Conservation (phyloP, 352 stramenopile genomes). For the Poterioochromonas sp. region DNA sequence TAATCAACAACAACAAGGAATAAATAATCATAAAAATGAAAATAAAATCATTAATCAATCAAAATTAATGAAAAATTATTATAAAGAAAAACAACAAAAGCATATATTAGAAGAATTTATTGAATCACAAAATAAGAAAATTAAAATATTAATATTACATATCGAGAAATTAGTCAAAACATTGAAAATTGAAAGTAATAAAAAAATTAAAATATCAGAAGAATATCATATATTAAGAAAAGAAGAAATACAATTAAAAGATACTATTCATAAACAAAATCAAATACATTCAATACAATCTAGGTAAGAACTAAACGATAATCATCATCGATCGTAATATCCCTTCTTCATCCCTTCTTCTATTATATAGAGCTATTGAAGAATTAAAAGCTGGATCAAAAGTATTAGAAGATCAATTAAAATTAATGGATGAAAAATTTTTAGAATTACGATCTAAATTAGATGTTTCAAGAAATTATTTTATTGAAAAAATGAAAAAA, state of each 20-base stretch:
- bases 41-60: too few relatives aligned
- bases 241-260: too few relatives aligned
- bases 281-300: too few relatives aligned
- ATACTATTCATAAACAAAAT: too few relatives aligned
- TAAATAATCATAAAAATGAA: too few relatives aligned
- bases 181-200: conserved; percentile 82
- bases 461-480: conserved; percentile 77
- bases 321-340: too few relatives aligned
- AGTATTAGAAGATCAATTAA: conserved; percentile 86
- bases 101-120: background rate
- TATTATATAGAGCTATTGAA: conserved; percentile 60
- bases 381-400: conserved; percentile 81
- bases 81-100: conserved; percentile 1
- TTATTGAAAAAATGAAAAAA: conserved; percentile 59
- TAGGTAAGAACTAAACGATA: too few relatives aligned
- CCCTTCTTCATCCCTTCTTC: background rate
- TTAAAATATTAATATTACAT: conserved; percentile 76
- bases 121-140: conserved; percentile 55
- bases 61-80: background rate
- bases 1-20: too few relatives aligned
- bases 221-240: conserved; percentile 61
- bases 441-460: conserved; percentile 87
- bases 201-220: conserved; percentile 63
- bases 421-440: conserved; percentile 91
- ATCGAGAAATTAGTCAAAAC: conserved; percentile 95